These are phyloP conservation scores for Ligustrum vulgare DNA, from an alignment of 257 asterid genomes.

Conservation along the genomic window DNA sequence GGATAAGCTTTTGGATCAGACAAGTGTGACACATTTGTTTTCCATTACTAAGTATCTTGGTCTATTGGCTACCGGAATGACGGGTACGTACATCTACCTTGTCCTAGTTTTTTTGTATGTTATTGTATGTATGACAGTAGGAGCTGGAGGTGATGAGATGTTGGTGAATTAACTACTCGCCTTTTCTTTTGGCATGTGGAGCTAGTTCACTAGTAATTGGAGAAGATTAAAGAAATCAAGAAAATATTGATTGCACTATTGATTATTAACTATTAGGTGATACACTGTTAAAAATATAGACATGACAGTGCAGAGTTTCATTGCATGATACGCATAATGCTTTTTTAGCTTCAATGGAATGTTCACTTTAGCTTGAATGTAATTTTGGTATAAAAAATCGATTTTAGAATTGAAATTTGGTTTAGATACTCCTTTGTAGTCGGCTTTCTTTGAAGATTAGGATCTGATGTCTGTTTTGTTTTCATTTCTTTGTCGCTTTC, in stretches of 20 bases:
- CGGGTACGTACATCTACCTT: constrained; percentile 60
- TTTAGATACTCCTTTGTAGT: constrained; percentile 10
- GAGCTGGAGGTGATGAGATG: not conserved
- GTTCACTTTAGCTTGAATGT: not conserved
- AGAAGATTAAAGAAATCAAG: not conserved
- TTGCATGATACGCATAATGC: not conserved
- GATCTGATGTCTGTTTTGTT: not conserved
- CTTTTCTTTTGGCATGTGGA: not conserved
- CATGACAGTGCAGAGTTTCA: not conserved
- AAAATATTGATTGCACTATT: not conserved
- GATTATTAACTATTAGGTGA: too few species aligned
- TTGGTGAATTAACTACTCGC: not conserved
- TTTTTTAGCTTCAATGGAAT: not conserved
- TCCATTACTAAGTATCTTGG: constrained; percentile 81
- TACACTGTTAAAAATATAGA: not conserved
- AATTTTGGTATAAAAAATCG: not conserved
- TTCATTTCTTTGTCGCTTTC: constrained; percentile 2
- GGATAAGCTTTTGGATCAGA: constrained; percentile 97
- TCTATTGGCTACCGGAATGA: constrained; percentile 89
- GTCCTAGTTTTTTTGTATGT: not conserved
- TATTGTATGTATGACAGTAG: not conserved
- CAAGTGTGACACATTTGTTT: constrained; percentile 90
- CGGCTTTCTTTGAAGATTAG: constrained; percentile 9
- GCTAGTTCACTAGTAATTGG: not conserved
- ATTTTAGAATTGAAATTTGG: not conserved